Conservation (phyloP, 768 basidiomycete species). For the Hygrocybe coccinea region DNA sequence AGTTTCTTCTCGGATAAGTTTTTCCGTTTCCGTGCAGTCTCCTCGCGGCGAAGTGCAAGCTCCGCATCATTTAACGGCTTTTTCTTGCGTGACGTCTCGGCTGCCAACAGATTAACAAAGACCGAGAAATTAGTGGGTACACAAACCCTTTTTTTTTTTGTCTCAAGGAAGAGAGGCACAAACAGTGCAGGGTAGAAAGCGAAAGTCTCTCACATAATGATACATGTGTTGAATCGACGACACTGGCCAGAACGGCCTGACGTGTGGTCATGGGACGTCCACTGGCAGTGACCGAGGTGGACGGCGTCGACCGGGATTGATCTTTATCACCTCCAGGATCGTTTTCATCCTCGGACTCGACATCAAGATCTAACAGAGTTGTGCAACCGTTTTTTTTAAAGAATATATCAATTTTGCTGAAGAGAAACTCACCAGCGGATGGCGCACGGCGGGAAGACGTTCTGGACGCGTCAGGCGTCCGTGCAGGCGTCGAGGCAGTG, state of each 20-base stretch:
- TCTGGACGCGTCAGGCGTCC: slow-evolving; percentile 21
- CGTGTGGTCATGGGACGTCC: slow-evolving; percentile 48
- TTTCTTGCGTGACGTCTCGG: slow-evolving; percentile 44
- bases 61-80: slow-evolving; percentile 68
- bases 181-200: no score
- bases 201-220: slow-evolving; percentile 47
- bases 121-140: not conserved
- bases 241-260: slow-evolving; percentile 68
- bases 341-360: slow-evolving; percentile 38
- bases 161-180: no score
- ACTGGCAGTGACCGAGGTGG: slow-evolving; percentile 1
- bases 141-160: no score
- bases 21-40: slow-evolving; percentile 76
- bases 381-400: no score
- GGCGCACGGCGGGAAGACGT: slow-evolving; percentile 9
- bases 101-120: not conserved
- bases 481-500: slow-evolving; percentile 20
- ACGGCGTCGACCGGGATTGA: slow-evolving; percentile 3
- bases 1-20: slow-evolving; percentile 79
- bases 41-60: slow-evolving; percentile 68
- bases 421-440: slow-evolving; percentile 7
- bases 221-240: slow-evolving; percentile 65
- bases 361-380: slow-evolving; percentile 38
- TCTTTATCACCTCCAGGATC: slow-evolving; percentile 17
- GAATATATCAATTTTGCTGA: no score